Evolutionary conservation across 345 rosid genomes (phyloP).

Genomic region (Hibiscus mutabilis): DNA sequence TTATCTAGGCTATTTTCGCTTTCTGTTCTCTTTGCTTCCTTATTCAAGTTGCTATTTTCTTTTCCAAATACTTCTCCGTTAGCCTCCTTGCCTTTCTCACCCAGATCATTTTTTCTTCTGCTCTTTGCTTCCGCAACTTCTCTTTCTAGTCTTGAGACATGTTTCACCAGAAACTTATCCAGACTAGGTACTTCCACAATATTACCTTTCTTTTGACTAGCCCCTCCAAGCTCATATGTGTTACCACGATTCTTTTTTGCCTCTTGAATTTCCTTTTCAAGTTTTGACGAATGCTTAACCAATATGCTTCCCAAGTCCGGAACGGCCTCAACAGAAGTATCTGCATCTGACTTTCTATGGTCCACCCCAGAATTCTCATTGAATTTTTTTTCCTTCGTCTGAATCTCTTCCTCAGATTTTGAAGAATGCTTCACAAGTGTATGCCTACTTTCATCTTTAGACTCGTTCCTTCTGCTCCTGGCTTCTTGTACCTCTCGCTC

Average conservation of each 20-base stretch:
- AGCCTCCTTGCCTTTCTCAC: slow-evolving; percentile 14
- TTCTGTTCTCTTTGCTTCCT: slow-evolving; percentile 12
- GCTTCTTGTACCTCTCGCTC: slow-evolving; percentile 88
- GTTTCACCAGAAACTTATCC: slow-evolving; percentile 68
- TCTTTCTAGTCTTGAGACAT: slow-evolving; percentile 67
- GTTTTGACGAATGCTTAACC: slow-evolving; percentile 46
- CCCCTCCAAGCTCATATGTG: slow-evolving; percentile 19
- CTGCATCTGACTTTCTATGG: slow-evolving; percentile 20
- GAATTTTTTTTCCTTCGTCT: slow-evolving; percentile 40
- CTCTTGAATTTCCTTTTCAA: slow-evolving; percentile 22
- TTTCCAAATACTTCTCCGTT: slow-evolving; percentile 27
- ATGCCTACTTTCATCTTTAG: slow-evolving; percentile 27
- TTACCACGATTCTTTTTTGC: slow-evolving; percentile 38
- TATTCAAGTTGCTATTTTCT: slow-evolving; percentile 51
- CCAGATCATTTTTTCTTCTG: slow-evolving; percentile 31
- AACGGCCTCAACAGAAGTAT: slow-evolving; percentile 23
- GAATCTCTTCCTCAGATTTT: slow-evolving; percentile 52
- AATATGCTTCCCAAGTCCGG: slow-evolving; percentile 58
- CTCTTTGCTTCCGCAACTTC: slow-evolving; percentile 76
- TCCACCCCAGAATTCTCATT: slow-evolving; percentile 15
- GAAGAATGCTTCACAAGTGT: slow-evolving; percentile 56
- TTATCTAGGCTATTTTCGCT: slow-evolving; percentile 45
- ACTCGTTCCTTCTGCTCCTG: slow-evolving; percentile 33
- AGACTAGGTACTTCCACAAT: slow-evolving; percentile 52
- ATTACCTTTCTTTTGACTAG: slow-evolving; percentile 11